Conservation (phyloP, 805 yeast species). For the Candida wancherniae region DNA sequence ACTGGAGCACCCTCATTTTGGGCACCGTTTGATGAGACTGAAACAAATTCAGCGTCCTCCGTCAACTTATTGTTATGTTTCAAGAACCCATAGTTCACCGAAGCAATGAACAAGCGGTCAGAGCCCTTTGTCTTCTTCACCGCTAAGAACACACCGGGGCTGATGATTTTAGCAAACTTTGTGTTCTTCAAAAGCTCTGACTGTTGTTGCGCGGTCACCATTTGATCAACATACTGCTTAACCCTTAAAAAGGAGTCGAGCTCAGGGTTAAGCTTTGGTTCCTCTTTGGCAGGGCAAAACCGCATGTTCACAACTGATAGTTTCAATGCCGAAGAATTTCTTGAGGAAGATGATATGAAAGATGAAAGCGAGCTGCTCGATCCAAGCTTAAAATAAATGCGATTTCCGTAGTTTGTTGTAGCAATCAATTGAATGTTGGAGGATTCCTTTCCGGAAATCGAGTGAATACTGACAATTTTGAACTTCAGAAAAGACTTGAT, state of each 20-base stretch:
- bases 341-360: conserved; percentile 20
- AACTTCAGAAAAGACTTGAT: conserved; percentile 46
- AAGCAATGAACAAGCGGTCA: conserved; percentile 61
- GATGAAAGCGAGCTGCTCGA: conserved; percentile 23
- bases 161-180: conserved; percentile 54
- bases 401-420: conserved; percentile 76
- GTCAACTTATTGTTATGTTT: conserved; percentile 66
- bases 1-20: conserved; percentile 20
- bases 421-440: conserved; percentile 70
- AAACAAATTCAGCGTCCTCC: conserved; percentile 75
- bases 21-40: conserved; percentile 19
- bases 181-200: conserved; percentile 60
- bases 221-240: conserved; percentile 36
- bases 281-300: conserved; percentile 59
- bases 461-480: conserved; percentile 57
- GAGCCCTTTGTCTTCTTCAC: conserved; percentile 45
- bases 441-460: conserved; percentile 62
- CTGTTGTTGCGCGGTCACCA: conserved; percentile 38
- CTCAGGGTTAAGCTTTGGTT: conserved; percentile 37
- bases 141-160: conserved; percentile 85
- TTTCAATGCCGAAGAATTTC: conserved; percentile 26
- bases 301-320: conserved; percentile 45
- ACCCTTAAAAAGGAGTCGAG: conserved; percentile 39
- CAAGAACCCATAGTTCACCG: conserved; percentile 80
- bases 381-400: conserved; percentile 59